Conservation (phyloP, 176 grass and related monocot species). For the Phoenix dactylifera region DNA sequence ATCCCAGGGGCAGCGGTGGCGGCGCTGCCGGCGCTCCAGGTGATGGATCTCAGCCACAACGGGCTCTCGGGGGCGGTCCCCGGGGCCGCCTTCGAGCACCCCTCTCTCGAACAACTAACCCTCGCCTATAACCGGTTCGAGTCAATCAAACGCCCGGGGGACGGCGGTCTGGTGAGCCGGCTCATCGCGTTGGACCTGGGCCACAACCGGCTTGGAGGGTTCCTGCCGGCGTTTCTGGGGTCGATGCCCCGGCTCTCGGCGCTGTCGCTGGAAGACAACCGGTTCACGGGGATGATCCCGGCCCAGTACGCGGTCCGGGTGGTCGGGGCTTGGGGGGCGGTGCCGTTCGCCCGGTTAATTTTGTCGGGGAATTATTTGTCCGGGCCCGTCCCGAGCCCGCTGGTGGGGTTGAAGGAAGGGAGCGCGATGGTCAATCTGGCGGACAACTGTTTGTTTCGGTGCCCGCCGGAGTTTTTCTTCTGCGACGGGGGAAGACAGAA, state of each 20-base stretch:
- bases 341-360: slow-evolving; percentile 33
- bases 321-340: neutral
- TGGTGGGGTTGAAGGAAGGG: slow-evolving; percentile 35
- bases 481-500: slow-evolving; percentile 49
- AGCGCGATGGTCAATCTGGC: slow-evolving; percentile 26
- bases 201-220: slow-evolving; percentile 24
- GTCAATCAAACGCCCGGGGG: slow-evolving; percentile 8
- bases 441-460: slow-evolving; percentile 43
- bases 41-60: slow-evolving; percentile 48
- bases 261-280: slow-evolving; percentile 40
- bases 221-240: slow-evolving; percentile 26
- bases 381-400: slow-evolving; percentile 25
- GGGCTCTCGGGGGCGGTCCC: slow-evolving; percentile 26
- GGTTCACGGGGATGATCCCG: slow-evolving; percentile 40
- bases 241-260: slow-evolving; percentile 30
- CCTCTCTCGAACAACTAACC: slow-evolving; percentile 37
- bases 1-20: neutral
- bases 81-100: slow-evolving; percentile 35
- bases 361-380: slow-evolving; percentile 40
- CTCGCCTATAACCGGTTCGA: slow-evolving; percentile 31
- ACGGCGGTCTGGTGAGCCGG: slow-evolving; percentile 22
- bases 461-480: slow-evolving; percentile 35
- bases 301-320: slow-evolving; percentile 32
- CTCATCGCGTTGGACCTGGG: slow-evolving; percentile 38
- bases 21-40: slow-evolving; percentile 15